Percentiles rank a stretch among this genome's conserved stretches.
phyloP scores from a whole-genome alignment of 139 green algal genomes.

The Chlamydomonas sp. region DNA sequence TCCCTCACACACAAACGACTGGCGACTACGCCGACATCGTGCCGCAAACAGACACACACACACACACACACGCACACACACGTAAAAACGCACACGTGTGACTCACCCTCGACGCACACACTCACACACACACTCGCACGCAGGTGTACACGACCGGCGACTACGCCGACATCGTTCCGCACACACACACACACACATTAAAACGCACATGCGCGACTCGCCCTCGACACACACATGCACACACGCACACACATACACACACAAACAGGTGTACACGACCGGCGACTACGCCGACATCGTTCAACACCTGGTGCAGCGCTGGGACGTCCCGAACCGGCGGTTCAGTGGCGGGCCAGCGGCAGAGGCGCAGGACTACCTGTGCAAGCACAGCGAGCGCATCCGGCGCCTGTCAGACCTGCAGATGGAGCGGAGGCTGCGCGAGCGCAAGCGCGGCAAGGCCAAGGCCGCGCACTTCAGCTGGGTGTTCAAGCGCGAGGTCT shows the following conservation, averaged over 20 bases:
- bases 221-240: too few relatives aligned
- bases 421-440: conserved; percentile 33
- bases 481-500: conserved; percentile 36
- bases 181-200: too few relatives aligned
- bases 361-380: conserved; percentile 66
- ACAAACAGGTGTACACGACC: too few relatives aligned
- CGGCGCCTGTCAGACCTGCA: conserved; percentile 67
- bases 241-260: too few relatives aligned
- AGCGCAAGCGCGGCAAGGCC: conserved; percentile 28
- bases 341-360: conserved; percentile 46
- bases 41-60: too few relatives aligned
- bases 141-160: conserved; percentile 82
- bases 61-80: too few relatives aligned
- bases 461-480: conserved; percentile 31
- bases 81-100: too few relatives aligned
- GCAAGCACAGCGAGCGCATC: conserved; percentile 71
- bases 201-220: too few relatives aligned
- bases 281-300: conserved; percentile 94
- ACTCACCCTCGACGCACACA: too few relatives aligned
- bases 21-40: conserved; percentile 94
- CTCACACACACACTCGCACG: too few relatives aligned
- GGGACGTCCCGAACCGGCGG: conserved; percentile 2
- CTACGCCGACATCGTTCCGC: conserved; percentile 93
- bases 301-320: conserved; percentile 69
- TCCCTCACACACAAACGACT: too few relatives aligned